These are phyloP conservation scores for Trypanosomatidae sp. DNA, from an alignment of 208 protist species.

Conservation along the genomic window DNA sequence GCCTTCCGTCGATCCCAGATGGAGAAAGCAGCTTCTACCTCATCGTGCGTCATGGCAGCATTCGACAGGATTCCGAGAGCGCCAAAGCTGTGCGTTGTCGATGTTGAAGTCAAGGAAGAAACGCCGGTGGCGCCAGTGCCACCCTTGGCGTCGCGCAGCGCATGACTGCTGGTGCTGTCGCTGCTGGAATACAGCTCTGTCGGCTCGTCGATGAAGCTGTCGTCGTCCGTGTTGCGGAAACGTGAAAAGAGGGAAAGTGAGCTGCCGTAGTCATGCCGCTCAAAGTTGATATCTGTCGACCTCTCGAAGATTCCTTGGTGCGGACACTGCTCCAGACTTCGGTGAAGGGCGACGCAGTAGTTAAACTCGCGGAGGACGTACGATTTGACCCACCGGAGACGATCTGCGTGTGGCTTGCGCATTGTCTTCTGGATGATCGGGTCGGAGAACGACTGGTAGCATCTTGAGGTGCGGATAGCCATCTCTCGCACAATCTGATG, in stretches of 20 bases:
- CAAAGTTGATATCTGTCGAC: slow-evolving; percentile 17
- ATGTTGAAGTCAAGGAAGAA: background rate
- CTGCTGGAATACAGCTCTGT: background rate
- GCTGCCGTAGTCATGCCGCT: slow-evolving; percentile 1
- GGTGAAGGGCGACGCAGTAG: slow-evolving; percentile 57
- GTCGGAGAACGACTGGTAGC: slow-evolving; percentile 54
- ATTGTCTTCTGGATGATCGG: slow-evolving; percentile 43
- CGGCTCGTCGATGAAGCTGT: slow-evolving; percentile 20
- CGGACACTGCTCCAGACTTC: slow-evolving; percentile 26
- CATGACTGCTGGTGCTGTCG: background rate
- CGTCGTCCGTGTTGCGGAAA: slow-evolving; percentile 18
- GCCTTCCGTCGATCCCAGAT: slow-evolving; percentile 18
- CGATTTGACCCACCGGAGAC: slow-evolving; percentile 48
- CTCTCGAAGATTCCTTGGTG: slow-evolving; percentile 22
- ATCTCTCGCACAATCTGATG: slow-evolving; percentile 54
- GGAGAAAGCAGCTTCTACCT: slow-evolving; percentile 32
- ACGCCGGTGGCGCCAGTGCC: background rate
- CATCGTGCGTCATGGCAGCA: slow-evolving; percentile 27
- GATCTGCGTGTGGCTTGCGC: slow-evolving; percentile 38
- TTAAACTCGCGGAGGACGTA: slow-evolving; percentile 79
- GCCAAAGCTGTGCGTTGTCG: slow-evolving; percentile 3
- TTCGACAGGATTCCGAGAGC: background rate
- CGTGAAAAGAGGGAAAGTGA: background rate
- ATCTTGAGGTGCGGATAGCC: slow-evolving; percentile 69
- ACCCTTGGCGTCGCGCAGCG: background rate